Evolutionary conservation across 495 filamentous ascomycete species (phyloP).

Genomic region (Tuber umbilicatum): DNA sequence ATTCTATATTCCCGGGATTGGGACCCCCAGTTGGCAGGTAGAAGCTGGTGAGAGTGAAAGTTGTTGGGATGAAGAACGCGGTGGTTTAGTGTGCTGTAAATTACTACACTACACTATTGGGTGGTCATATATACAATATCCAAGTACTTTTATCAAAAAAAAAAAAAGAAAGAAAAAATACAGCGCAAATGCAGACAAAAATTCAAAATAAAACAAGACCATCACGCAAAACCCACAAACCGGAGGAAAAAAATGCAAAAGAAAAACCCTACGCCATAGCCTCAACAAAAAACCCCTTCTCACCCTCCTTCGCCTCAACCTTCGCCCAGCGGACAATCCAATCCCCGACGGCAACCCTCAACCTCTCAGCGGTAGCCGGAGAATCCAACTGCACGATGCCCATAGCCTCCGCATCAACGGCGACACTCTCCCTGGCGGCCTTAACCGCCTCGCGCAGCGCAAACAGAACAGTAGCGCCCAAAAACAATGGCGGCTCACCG

Average conservation of each 20-base stretch:
- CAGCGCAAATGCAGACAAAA: too few species aligned
- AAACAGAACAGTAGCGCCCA: slow-evolving; percentile 45
- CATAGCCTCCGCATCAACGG: slow-evolving; percentile 41
- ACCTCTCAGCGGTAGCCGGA: slow-evolving; percentile 80
- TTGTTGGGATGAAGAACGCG: too few species aligned
- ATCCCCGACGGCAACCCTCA: slow-evolving; percentile 76
- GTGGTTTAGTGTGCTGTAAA: too few species aligned
- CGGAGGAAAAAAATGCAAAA: too few species aligned
- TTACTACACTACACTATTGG: too few species aligned
- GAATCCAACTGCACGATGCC: slow-evolving; percentile 58
- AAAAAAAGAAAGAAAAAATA: too few species aligned
- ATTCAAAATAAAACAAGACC: neutral
- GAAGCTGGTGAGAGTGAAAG: too few species aligned
- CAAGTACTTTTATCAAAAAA: too few species aligned
- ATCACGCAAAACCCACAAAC: neutral
- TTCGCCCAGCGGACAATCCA: slow-evolving; percentile 71
- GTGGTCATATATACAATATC: too few species aligned
- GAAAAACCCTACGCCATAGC: slow-evolving; percentile 9
- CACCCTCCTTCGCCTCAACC: slow-evolving; percentile 62
- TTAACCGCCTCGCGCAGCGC: slow-evolving; percentile 49
- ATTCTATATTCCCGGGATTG: too few species aligned
- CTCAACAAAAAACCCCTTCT: slow-evolving; percentile 82
- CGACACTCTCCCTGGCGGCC: slow-evolving; percentile 41
- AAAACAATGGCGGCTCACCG: slow-evolving; percentile 45
- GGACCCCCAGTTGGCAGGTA: too few species aligned